Evolutionary conservation across 2,329 filamentous ascomycete species (phyloP), one percentile per base, ranked within the genome.

Genomic region (Xylaria sp.): DNA sequence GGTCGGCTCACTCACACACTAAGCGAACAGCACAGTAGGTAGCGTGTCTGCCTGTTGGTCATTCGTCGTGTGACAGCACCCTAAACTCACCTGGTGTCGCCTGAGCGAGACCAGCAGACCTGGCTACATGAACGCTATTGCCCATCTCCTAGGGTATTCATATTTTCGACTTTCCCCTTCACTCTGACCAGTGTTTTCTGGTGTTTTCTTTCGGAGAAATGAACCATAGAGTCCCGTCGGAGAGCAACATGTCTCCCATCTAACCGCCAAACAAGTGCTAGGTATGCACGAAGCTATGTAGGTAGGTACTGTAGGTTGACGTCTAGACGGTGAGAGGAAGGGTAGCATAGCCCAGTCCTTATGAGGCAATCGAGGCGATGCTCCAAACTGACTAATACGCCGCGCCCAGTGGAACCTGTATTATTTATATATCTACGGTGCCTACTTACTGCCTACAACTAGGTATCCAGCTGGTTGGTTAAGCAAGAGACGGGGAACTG

Each of bases 361-460:
- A 51, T 61, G 54, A 65, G 65, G 63, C 65, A 63, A 59, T 47
- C 56, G 49, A 63, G 62, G 57, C 52, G 49, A 57, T 52, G 46
- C 62, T 63, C 62, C 43, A 51, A 45, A 50, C 42, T 65, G 65
- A 65, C 63, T 67, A 67, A 65, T 67, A 40, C 40, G 57, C 63
- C 57, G 60, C 57, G 60, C 49, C 52, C 60, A 60, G 63, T 65
- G 60, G 65, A 57, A 66, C 65, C 63, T 57, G 40, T 65, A 63
- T 63, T 63, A 65, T 61, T 65, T 63, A 65, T 63, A 65, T 63
- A 67, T 50, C 47, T 67, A 31, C 57, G 60, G 25, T 60, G 60
- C 59, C 56, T 51, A 51, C 47, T 47, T 12, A 15, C 28, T 31
- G 9, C 28, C 9, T 47, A 31, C 45, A 23, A 7, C 31, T 49